Conservation (phyloP, 1,284 basidiomycete genomes). For the Malassezia dermatis region DNA sequence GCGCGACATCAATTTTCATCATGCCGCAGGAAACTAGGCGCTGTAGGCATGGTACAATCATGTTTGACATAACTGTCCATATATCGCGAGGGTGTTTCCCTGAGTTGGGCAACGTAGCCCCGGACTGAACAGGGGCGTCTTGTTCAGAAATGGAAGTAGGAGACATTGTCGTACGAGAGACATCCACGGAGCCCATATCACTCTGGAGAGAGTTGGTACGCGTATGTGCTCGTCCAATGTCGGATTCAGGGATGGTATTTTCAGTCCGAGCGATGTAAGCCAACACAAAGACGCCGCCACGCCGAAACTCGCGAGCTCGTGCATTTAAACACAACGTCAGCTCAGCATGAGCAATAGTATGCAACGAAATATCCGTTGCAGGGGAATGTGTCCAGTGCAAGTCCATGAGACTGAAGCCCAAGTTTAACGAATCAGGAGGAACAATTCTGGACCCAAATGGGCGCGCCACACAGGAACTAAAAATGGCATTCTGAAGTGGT, state of each 20-base stretch:
- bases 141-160: constrained; percentile 1
- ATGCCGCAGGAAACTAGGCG: constrained; percentile 49
- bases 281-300: constrained; percentile 47
- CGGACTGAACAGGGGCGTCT: background rate
- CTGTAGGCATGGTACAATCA: constrained; percentile 49
- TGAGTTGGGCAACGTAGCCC: background rate
- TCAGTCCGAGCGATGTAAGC: constrained; percentile 48
- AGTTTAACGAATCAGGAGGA: constrained; percentile 41
- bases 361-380: constrained; percentile 33
- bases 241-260: constrained; percentile 14
- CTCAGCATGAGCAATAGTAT: constrained; percentile 48
- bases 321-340: constrained; percentile 46
- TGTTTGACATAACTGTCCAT: constrained; percentile 46
- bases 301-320: constrained; percentile 48
- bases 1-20: constrained; percentile 49
- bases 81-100: constrained; percentile 26
- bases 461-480: constrained; percentile 38
- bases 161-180: background rate
- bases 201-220: background rate
- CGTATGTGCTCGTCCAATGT: background rate
- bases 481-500: constrained; percentile 41
- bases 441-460: constrained; percentile 47
- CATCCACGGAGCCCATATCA: background rate
- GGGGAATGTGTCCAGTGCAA: constrained; percentile 49
- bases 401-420: constrained; percentile 49